A percentile compares a stretch with the other conserved stretches of the same genome.
Evolutionary conservation across 768 basidiomycete species (phyloP).

Genomic region (Phlebiopsis gigantea): DNA sequence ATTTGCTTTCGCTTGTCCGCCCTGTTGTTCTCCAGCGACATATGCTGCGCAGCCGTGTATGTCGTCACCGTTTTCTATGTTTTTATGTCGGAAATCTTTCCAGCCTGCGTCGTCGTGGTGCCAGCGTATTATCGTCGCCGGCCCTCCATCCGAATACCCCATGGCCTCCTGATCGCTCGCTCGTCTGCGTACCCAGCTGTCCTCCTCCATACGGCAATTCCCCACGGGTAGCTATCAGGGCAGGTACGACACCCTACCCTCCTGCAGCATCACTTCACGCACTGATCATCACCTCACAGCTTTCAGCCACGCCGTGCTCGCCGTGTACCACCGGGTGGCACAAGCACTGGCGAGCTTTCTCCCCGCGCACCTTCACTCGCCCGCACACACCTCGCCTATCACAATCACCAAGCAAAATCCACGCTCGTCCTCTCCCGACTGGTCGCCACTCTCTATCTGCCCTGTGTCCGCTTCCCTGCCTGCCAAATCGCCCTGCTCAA

Average conservation of each 20-base stretch:
- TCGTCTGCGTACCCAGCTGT: background rate
- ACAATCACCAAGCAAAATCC: slow-evolving; percentile 7
- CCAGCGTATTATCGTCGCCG: background rate
- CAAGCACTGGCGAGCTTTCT: background rate
- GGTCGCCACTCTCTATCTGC: slow-evolving; percentile 5
- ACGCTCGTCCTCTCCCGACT: slow-evolving; percentile 1
- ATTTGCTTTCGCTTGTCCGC: background rate
- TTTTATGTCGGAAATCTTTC: background rate
- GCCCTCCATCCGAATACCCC: background rate
- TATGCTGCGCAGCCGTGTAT: background rate
- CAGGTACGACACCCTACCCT: background rate
- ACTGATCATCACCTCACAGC: slow-evolving; percentile 5
- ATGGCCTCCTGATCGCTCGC: background rate
- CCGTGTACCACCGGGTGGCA: slow-evolving; percentile 2
- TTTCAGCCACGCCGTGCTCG: background rate
- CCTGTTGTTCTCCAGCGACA: background rate
- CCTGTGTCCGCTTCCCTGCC: slow-evolving; percentile 1
- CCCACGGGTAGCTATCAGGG: background rate
- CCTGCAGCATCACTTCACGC: background rate
- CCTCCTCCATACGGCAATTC: background rate
- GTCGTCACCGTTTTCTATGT: background rate
- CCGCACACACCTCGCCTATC: slow-evolving; percentile 1
- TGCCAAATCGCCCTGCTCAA: background rate
- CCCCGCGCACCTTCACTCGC: background rate
- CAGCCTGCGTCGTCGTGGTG: background rate